These are phyloP conservation scores for Neonectria hederae DNA, from an alignment of 2,329 filamentous ascomycete species.

Conservation along the genomic window DNA sequence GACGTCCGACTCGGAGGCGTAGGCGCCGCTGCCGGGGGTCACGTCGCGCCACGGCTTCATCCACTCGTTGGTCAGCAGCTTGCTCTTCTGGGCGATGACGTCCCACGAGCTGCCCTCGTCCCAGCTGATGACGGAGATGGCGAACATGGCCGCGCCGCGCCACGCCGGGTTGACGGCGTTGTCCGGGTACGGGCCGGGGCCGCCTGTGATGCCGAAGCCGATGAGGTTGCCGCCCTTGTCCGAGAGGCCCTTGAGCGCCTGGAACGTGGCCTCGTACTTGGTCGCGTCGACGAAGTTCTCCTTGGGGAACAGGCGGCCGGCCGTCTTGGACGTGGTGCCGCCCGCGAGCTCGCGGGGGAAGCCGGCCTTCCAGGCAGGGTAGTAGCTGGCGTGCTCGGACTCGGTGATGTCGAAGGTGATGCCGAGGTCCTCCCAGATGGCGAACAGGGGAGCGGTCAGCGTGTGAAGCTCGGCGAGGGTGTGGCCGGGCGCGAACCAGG, in stretches of 20 bases:
- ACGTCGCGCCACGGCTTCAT: slow-evolving; percentile 42
- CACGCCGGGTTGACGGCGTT: slow-evolving; percentile 61
- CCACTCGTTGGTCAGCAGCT: slow-evolving; percentile 34
- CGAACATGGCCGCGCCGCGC: slow-evolving; percentile 53
- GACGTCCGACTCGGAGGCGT: slow-evolving; percentile 35
- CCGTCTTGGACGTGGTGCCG: slow-evolving; percentile 28
- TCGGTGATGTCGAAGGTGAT: slow-evolving; percentile 22
- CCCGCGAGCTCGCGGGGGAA: slow-evolving; percentile 33
- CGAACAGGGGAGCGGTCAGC: slow-evolving; percentile 25
- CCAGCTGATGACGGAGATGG: slow-evolving; percentile 49
- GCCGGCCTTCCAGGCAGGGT: slow-evolving; percentile 34
- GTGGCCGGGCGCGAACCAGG: slow-evolving; percentile 36
- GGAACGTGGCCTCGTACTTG: slow-evolving; percentile 47
- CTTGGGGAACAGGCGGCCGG: slow-evolving; percentile 35
- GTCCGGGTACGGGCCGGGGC: slow-evolving; percentile 45
- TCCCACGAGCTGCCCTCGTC: slow-evolving; percentile 27
- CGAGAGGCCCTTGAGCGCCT: slow-evolving; percentile 50
- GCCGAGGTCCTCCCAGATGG: slow-evolving; percentile 22
- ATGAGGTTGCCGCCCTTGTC: slow-evolving; percentile 53
- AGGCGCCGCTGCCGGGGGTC: slow-evolving; percentile 29
- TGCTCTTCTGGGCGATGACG: slow-evolving; percentile 25
- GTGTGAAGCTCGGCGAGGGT: slow-evolving; percentile 29
- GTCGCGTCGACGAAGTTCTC: slow-evolving; percentile 30
- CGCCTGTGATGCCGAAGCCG: slow-evolving; percentile 51
- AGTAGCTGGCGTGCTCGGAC: slow-evolving; percentile 32